These are phyloP conservation scores for Botrytis fabae DNA, from an alignment of 2,329 filamentous ascomycete species.

Conservation along the genomic window DNA sequence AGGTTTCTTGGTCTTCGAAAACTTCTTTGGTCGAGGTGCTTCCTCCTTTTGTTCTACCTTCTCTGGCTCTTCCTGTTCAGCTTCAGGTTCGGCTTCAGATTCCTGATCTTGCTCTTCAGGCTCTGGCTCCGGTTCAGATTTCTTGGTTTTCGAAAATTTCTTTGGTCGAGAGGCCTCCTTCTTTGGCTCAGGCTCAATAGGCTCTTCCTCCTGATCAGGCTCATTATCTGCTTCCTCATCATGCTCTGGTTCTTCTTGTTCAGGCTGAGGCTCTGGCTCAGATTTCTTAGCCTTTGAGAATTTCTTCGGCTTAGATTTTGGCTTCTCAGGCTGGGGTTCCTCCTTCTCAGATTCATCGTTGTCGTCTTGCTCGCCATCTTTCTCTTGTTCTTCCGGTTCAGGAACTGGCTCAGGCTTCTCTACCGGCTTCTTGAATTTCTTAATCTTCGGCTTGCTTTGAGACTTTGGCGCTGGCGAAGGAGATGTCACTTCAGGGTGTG, in stretches of 20 bases:
- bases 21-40: conserved; percentile 3
- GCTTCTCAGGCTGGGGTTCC: conserved; percentile 49
- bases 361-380: conserved; percentile 44
- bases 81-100: conserved; percentile 4
- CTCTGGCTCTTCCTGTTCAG: conserved; percentile 43
- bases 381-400: conserved; percentile 42
- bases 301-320: neutral
- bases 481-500: conserved; percentile 21
- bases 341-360: conserved; percentile 52
- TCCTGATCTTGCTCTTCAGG: conserved; percentile 30
- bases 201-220: conserved; percentile 45
- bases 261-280: neutral
- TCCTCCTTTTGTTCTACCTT: conserved; percentile 46
- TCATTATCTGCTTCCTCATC: conserved; percentile 38
- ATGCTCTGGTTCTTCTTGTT: conserved; percentile 4
- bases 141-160: neutral
- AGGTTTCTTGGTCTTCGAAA: neutral
- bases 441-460: neutral
- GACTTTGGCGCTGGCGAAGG: conserved; percentile 18
- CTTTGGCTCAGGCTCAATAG: conserved; percentile 49
- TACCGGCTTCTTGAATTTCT: conserved; percentile 47
- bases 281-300: conserved; percentile 1
- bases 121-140: neutral
- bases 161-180: neutral
- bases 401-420: conserved; percentile 42